phyloP scores from a whole-genome alignment of 2,329 filamentous ascomycete species.

The Trichoderma sp. region DNA sequence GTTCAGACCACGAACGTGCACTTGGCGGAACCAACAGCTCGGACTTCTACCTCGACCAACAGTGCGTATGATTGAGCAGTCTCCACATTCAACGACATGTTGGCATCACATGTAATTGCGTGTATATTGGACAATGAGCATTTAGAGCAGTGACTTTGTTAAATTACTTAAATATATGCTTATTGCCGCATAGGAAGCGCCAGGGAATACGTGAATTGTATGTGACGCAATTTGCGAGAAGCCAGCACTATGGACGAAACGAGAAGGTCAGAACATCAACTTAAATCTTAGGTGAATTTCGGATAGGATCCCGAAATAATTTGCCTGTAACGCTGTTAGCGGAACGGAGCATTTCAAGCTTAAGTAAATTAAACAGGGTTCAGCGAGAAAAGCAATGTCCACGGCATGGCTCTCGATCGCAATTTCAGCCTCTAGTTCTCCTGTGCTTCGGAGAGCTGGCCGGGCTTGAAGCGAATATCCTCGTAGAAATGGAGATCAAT shows the following conservation, averaged over 20 bases:
- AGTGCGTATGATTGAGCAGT: not conserved
- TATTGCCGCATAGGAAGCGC: not conserved
- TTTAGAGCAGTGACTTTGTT: not conserved
- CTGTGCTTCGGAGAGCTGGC: not conserved
- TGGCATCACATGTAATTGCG: not conserved
- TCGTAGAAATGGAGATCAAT: not conserved
- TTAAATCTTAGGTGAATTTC: slow-evolving; percentile 1
- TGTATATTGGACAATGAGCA: not conserved
- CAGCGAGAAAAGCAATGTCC: not conserved
- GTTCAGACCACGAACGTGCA: not conserved
- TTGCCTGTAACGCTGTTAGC: not conserved
- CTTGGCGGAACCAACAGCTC: not conserved
- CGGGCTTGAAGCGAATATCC: not conserved
- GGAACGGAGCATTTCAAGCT: slow-evolving; percentile 9
- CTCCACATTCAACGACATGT: slow-evolving; percentile 13
- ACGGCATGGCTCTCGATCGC: not conserved
- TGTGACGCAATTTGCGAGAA: slow-evolving; percentile 10
- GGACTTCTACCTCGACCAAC: not conserved
- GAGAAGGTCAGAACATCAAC: slow-evolving; percentile 3
- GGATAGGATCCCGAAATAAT: slow-evolving; percentile 6
- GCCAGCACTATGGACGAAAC: slow-evolving; percentile 4
- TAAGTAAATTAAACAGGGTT: slow-evolving; percentile 19
- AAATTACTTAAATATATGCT: not conserved
- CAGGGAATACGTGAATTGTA: not conserved
- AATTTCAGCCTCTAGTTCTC: not conserved